Evolutionary conservation across 106 monocot species (phyloP).

Genomic region (Allium sativum): DNA sequence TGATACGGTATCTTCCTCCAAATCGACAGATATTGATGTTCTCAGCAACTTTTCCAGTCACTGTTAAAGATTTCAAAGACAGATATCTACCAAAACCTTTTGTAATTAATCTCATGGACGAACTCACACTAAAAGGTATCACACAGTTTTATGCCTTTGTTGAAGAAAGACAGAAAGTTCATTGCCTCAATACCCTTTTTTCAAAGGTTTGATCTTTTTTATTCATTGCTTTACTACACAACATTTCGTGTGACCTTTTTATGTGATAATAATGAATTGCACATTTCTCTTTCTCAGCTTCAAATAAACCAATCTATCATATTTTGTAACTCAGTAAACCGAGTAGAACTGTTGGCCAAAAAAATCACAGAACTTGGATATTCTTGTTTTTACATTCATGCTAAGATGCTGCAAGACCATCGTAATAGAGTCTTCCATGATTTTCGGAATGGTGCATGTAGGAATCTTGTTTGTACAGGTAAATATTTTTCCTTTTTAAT

Average conservation of each 20-base stretch:
- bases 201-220: conserved; percentile 58
- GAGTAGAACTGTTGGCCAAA: conserved; percentile 88
- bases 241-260: too few species aligned
- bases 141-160: conserved; percentile 98
- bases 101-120: conserved; percentile 95
- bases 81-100: conserved; percentile 75
- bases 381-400: conserved; percentile 87
- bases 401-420: conserved; percentile 83
- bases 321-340: conserved; percentile 96
- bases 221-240: background rate
- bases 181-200: conserved; percentile 97
- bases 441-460: conserved; percentile 95
- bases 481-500: background rate
- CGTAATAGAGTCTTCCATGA: conserved; percentile 97
- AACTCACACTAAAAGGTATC: conserved; percentile 91
- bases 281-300: conserved; percentile 12
- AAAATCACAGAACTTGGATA: conserved; percentile 97
- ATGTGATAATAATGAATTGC: conserved; percentile 10
- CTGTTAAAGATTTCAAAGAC: conserved; percentile 92
- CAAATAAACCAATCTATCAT: conserved; percentile 97
- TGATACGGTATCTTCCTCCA: conserved; percentile 66
- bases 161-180: conserved; percentile 95
- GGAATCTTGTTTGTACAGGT: conserved; percentile 99
- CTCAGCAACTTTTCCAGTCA: conserved; percentile 96
- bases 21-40: conserved; percentile 79